A percentile compares a stretch with the other conserved stretches of the same genome.
Conservation (phyloP, 768 basidiomycete species). For the Podaxis pistillaris region DNA sequence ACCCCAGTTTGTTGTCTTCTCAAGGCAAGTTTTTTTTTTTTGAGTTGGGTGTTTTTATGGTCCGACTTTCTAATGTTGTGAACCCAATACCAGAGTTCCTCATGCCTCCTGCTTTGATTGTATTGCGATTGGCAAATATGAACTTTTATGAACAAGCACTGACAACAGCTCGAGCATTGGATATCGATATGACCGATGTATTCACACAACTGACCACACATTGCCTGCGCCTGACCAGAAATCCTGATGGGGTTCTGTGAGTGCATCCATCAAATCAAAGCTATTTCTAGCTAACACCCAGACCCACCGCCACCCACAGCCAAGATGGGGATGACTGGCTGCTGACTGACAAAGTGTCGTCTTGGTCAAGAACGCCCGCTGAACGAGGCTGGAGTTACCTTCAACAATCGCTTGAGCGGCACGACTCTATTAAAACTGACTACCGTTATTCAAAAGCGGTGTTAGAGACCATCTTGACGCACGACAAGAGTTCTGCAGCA, state of each 20-base stretch:
- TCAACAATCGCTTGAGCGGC: constrained; percentile 71
- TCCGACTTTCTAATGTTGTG: constrained; percentile 10
- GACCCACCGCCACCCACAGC: constrained; percentile 32
- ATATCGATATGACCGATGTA: constrained; percentile 84
- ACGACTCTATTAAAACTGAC: constrained; percentile 72
- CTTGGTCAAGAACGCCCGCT: constrained; percentile 79
- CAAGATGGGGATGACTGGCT: constrained; percentile 81
- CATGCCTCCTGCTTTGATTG: constrained; percentile 59
- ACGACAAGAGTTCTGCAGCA: constrained; percentile 58
- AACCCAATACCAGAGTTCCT: constrained; percentile 41
- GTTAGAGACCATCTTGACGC: constrained; percentile 72
- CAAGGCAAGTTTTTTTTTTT: constrained; percentile 51
- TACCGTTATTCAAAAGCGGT: constrained; percentile 75
- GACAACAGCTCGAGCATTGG: constrained; percentile 67
- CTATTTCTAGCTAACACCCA: constrained; percentile 17
- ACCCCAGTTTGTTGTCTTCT: constrained; percentile 58
- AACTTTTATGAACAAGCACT: constrained; percentile 82
- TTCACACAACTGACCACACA: constrained; percentile 76
- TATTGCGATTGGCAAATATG: constrained; percentile 74
- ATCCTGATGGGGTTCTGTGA: constrained; percentile 59
- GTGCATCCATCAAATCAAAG: constrained; percentile 21
- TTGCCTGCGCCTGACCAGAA: constrained; percentile 73
- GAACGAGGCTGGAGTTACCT: constrained; percentile 90
- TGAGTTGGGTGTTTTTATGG: constrained; percentile 17
- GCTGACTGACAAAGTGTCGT: constrained; percentile 71